Evolutionary conservation across 495 filamentous ascomycete species (phyloP).

Genomic region (Trichoderma orchidacearum): DNA sequence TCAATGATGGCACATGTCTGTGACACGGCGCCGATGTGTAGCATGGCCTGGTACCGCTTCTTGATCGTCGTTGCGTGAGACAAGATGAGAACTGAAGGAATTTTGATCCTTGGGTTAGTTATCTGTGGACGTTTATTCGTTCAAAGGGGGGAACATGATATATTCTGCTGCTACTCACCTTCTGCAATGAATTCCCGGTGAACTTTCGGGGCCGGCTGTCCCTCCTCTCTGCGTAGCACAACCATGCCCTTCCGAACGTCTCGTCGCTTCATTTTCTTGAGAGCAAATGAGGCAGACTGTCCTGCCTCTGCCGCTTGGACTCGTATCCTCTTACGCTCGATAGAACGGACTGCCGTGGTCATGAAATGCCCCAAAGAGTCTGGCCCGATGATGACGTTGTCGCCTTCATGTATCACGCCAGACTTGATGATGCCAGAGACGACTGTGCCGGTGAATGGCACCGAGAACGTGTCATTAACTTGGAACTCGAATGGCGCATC

Average conservation of each 20-base stretch:
- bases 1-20: conserved; percentile 97
- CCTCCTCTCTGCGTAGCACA: conserved; percentile 70
- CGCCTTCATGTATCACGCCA: conserved; percentile 79
- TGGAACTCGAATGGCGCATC: conserved; percentile 88
- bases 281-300: conserved; percentile 82
- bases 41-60: conserved; percentile 95
- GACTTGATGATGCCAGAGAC: conserved; percentile 88
- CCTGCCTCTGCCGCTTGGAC: conserved; percentile 85
- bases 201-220: conserved; percentile 58
- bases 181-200: conserved; percentile 90
- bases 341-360: conserved; percentile 78
- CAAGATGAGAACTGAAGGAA: conserved; percentile 64
- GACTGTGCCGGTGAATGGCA: conserved; percentile 93
- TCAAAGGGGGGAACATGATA: not conserved
- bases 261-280: conserved; percentile 74
- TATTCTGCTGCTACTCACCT: conserved; percentile 37
- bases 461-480: conserved; percentile 97
- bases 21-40: conserved; percentile 88
- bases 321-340: conserved; percentile 86
- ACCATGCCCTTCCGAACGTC: conserved; percentile 99
- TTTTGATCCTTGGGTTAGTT: too few relatives aligned
- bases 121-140: not conserved
- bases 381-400: conserved; percentile 78
- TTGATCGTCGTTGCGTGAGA: conserved; percentile 98
- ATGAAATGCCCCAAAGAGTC: conserved; percentile 88